Conservation (phyloP, 2,329 filamentous ascomycete species). For the Nannizziopsis arthrosporioides region DNA sequence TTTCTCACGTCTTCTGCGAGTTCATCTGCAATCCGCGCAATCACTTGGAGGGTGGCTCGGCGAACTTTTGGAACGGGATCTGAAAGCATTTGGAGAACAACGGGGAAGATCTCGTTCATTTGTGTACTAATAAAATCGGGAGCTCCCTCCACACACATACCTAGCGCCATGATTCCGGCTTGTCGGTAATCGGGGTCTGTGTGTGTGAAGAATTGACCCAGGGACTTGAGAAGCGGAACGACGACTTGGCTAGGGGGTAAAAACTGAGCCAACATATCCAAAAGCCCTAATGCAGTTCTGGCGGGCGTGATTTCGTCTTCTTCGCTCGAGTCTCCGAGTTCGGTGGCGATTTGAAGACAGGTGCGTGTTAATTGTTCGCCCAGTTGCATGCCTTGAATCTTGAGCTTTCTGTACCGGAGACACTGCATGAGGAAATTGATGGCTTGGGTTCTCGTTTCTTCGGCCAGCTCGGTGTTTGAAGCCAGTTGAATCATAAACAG, state of each 20-base stretch:
- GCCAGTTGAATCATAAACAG: conserved; percentile 88
- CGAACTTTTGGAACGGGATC: conserved; percentile 77
- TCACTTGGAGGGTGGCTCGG: conserved; percentile 72
- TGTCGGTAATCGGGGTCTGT: conserved; percentile 67
- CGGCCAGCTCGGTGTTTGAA: conserved; percentile 62
- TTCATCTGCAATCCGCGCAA: conserved; percentile 85
- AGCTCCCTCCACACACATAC: conserved; percentile 89
- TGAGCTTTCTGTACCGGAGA: conserved; percentile 84
- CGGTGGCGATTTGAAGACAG: conserved; percentile 77
- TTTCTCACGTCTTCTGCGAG: conserved; percentile 79
- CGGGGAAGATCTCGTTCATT: conserved; percentile 71
- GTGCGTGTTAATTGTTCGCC: conserved; percentile 79
- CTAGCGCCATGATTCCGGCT: conserved; percentile 81
- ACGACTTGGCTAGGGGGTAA: conserved; percentile 89
- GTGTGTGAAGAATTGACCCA: conserved; percentile 68
- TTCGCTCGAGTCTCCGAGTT: conserved; percentile 53
- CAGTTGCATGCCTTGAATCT: conserved; percentile 82
- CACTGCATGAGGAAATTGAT: conserved; percentile 89
- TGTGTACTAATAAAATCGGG: conserved; percentile 96
- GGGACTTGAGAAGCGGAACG: conserved; percentile 76
- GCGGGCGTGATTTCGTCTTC: conserved; percentile 80
- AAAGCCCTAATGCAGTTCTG: conserved; percentile 69
- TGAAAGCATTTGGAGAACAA: conserved; percentile 68
- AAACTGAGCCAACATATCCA: conserved; percentile 79
- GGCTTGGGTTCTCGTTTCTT: conserved; percentile 79